Conservation (phyloP, 169 alveolate genomes). For the Plasmodium sp. region DNA sequence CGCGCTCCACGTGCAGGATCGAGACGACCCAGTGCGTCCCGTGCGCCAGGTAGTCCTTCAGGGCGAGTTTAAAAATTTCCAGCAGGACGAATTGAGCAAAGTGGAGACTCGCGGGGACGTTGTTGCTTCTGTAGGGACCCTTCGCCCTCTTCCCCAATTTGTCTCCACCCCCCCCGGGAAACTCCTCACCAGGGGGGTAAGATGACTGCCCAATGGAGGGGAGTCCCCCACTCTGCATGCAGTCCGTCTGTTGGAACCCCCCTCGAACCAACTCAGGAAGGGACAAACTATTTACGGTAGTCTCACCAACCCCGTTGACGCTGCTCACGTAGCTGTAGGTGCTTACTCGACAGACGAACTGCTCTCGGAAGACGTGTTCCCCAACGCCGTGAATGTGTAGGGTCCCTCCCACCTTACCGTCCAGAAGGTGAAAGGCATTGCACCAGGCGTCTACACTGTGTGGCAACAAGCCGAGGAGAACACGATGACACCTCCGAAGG, state of each 20-base stretch:
- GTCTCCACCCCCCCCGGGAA: neutral
- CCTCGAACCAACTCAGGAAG: neutral
- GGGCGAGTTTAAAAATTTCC: slow-evolving; percentile 39
- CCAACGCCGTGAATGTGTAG: slow-evolving; percentile 81
- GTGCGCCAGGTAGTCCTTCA: slow-evolving; percentile 4
- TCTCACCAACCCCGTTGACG: neutral
- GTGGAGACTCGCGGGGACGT: slow-evolving; percentile 1
- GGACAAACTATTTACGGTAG: neutral
- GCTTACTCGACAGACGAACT: neutral
- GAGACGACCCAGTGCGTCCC: slow-evolving; percentile 36
- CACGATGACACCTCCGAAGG: slow-evolving; percentile 74
- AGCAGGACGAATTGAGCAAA: slow-evolving; percentile 42
- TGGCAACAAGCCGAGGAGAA: slow-evolving; percentile 83
- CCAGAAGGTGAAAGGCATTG: slow-evolving; percentile 77
- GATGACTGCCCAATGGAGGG: neutral
- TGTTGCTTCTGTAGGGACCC: neutral
- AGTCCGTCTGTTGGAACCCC: neutral
- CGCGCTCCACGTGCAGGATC: slow-evolving; percentile 74
- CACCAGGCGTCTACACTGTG: slow-evolving; percentile 79
- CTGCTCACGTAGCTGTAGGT: slow-evolving; percentile 13
- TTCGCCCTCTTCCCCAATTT: neutral
- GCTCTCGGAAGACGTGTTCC: neutral
- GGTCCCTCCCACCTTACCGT: slow-evolving; percentile 77
- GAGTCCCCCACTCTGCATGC: neutral
- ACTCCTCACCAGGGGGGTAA: neutral